Conservation (phyloP, 2,329 filamentous ascomycete species). For the Talaromyces rugulosus region DNA sequence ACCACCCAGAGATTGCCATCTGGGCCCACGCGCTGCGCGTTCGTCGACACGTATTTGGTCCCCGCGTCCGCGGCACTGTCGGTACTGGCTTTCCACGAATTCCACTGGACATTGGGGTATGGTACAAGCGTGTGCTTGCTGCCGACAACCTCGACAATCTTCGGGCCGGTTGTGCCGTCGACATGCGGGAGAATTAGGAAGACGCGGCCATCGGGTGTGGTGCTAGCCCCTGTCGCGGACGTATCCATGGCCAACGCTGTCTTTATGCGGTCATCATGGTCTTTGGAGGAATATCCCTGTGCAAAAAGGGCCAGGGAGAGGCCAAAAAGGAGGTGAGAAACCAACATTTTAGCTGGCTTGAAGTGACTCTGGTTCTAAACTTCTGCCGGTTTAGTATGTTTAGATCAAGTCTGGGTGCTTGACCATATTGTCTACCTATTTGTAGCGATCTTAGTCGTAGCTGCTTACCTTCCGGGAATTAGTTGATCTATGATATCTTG, state of each 20-base stretch:
- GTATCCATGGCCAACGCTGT: neutral
- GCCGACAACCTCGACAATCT: slow-evolving; percentile 17
- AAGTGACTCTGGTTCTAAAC: neutral
- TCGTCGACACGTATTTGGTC: neutral
- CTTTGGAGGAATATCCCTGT: neutral
- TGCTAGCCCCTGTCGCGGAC: slow-evolving; percentile 4
- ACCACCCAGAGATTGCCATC: slow-evolving; percentile 16
- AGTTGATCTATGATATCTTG: neutral
- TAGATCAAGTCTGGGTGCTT: neutral
- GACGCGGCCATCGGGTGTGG: slow-evolving; percentile 24
- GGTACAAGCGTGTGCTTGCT: neutral
- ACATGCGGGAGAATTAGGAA: slow-evolving; percentile 27
- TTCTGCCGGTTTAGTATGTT: neutral
- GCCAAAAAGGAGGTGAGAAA: neutral
- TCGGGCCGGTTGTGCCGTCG: slow-evolving; percentile 27
- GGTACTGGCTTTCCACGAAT: slow-evolving; percentile 17
- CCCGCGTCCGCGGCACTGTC: slow-evolving; percentile 4
- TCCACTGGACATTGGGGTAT: slow-evolving; percentile 13
- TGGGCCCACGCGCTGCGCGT: slow-evolving; percentile 15
- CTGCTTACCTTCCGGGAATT: neutral
- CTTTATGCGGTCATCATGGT: neutral
- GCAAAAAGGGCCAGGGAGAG: neutral
- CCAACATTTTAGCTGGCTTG: neutral
- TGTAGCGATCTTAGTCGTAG: neutral
- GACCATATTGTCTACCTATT: neutral